phyloP scores from a whole-genome alignment of 2,329 filamentous ascomycete species.

The Curvularia sp. region DNA sequence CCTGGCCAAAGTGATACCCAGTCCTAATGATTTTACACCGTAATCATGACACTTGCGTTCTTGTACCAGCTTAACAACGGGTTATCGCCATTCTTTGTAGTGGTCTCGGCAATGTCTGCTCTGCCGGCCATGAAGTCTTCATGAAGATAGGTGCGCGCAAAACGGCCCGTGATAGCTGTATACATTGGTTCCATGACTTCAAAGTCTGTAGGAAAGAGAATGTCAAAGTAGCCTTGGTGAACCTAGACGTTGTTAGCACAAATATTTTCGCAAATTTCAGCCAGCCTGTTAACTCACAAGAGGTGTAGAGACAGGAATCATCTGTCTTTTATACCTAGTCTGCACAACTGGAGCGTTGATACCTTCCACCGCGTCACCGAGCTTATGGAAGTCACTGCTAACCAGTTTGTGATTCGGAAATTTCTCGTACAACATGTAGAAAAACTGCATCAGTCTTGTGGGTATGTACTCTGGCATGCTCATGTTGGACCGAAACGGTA shows the following conservation, averaged over 20 bases:
- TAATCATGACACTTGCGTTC: conserved; percentile 92
- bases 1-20: background rate
- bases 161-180: conserved; percentile 87
- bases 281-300: conserved; percentile 68
- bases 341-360: conserved; percentile 95
- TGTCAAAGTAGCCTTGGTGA: conserved; percentile 98
- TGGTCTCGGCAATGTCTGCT: conserved; percentile 89
- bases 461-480: conserved; percentile 91
- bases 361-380: conserved; percentile 83
- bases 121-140: conserved; percentile 90
- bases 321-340: conserved; percentile 85
- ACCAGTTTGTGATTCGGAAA: conserved; percentile 91
- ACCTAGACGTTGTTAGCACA: conserved; percentile 63
- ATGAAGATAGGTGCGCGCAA: conserved; percentile 84
- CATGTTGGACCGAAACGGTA: conserved; percentile 78
- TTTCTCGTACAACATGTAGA: conserved; percentile 83
- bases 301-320: conserved; percentile 88
- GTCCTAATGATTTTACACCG: conserved; percentile 63
- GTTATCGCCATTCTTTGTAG: conserved; percentile 90
- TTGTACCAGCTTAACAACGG: conserved; percentile 91
- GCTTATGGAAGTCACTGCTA: conserved; percentile 85
- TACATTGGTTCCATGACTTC: conserved; percentile 90
- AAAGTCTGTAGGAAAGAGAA: conserved; percentile 97
- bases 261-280: background rate
- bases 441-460: conserved; percentile 94